Evolutionary conservation across 148 eudicot genomes (phyloP), one percentile per base, ranked within the genome.

Genomic region (Persicaria maculosa): DNA sequence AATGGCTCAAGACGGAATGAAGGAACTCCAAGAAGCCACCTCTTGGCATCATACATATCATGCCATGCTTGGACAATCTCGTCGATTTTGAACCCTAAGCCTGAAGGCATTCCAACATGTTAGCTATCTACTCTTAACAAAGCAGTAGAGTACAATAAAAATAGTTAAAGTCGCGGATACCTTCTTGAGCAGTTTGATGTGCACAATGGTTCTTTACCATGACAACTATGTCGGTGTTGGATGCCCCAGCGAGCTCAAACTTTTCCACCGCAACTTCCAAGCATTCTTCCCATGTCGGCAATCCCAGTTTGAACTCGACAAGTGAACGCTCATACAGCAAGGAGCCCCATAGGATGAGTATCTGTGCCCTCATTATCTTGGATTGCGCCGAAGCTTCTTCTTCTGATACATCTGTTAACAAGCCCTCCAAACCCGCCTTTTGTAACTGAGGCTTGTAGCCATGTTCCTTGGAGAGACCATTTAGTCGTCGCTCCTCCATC

Each of bases 131-230:
- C 22, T 20, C 25, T 20, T 9, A 52, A 31, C 14, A 16, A 52
- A 16, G 14, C 11, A 10, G 57, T 52, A 52, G 2, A 52, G 11
- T 6, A 52, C 57, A 52, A 52, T 52, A 52, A 16, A 52, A 52
- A 52, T 3, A 31, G 40, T 31, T 31, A 31, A 31, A 31, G 40
- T 3, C 3, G 40, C 40, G 11, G 11, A 9, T 52, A 93, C 98
- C 98, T 74, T 88, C 85, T 50, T 83, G 83, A 58, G 97, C 87
- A 74, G 91, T 85, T 68, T 83, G 86, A 77, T 91, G 91, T n/a
- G 98, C 88, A 83, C 94, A 91, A 77, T 93, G 98, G 75, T 92
- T 95, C 87, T 95, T 95, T 77, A 95, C 82, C 92, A 95, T 86
- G 70, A 93, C 98, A 58, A 94, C 86, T 46, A 93, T 85, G 71